A percentile compares a stretch with the other conserved stretches of the same genome.
These are phyloP conservation scores for Eucalyptus paniculata DNA, from an alignment of 345 rosid genomes.

Conservation along the genomic window DNA sequence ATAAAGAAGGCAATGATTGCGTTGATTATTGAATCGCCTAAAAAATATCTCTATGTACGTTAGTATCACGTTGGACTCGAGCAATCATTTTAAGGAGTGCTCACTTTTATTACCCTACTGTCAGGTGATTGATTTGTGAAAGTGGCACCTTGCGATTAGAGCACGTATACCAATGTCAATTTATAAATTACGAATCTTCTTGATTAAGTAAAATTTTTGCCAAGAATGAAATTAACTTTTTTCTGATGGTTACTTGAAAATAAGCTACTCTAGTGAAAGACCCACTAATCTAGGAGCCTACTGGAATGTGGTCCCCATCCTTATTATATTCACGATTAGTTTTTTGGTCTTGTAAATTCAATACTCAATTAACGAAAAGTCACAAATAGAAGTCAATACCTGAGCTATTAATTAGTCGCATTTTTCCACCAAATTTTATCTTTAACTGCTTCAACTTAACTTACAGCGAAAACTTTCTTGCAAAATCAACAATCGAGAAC, in stretches of 20 bases:
- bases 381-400: neutral
- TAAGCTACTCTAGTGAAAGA: neutral
- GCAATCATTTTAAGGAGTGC: neutral
- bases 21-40: neutral
- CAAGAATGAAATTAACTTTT: neutral
- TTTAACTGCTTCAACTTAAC: no score
- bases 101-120: neutral
- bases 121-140: neutral
- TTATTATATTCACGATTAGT: neutral
- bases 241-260: neutral
- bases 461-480: neutral
- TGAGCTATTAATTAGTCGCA: neutral
- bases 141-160: neutral
- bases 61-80: neutral
- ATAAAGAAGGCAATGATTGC: neutral
- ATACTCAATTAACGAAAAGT: neutral
- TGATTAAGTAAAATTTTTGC: neutral
- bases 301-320: neutral
- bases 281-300: neutral
- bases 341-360: neutral
- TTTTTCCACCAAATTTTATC: neutral
- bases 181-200: neutral
- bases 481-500: neutral
- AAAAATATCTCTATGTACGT: neutral
- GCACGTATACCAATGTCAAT: neutral